Base-by-base conservation (phyloP, 1,139 yeast species). In the Debaryomyces nepalensis region DNA sequence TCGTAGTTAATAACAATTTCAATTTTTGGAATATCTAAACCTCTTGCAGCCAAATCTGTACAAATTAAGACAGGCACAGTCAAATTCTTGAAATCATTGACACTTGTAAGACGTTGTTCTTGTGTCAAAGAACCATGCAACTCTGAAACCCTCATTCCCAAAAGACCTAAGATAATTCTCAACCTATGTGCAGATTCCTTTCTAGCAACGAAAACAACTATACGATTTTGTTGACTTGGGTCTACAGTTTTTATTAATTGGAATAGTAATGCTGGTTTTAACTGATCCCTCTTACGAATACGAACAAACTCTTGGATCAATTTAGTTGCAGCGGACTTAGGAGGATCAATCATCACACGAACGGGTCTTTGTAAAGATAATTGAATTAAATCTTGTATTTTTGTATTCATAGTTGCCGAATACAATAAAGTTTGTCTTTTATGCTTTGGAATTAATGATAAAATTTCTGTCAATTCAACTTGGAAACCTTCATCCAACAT, bases 401-500 rank as follows among this genome's bases (percentile, higher is more conserved):
- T 85, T 33, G 95, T 87, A 65, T 90, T 93, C 99, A 95, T 93
- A 6, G 99, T 95, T 39, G 99, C 99, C 12, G 99, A 93, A 58
- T 91, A 93, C 55, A 93, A 72, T 68, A 95, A 70, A 0, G 98
- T 91, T 67, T 93, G 99, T 62, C 99, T 82, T 65, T 88, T 88
- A 51, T 72, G 75, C 43, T 82, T 78, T 26, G 99, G 99, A 54
- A 95, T 76, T 45, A 91, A 73, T 19, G 87, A 79, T 64, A 95
- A 77, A 47, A 93, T 91, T 61, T 93, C 99, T 7, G 90, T 85
- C 55, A 93, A 73, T 67, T 93, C 99, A 40, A 82, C 90, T 63
- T 91, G 97, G 79, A 93, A 93, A 57, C 99, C 99, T 68, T 93
- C 99, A 63, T 93, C 99, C 54, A 93, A 77, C 99, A 93, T 93